phyloP scores from a whole-genome alignment of 768 basidiomycete genomes.

The Mycena venus region DNA sequence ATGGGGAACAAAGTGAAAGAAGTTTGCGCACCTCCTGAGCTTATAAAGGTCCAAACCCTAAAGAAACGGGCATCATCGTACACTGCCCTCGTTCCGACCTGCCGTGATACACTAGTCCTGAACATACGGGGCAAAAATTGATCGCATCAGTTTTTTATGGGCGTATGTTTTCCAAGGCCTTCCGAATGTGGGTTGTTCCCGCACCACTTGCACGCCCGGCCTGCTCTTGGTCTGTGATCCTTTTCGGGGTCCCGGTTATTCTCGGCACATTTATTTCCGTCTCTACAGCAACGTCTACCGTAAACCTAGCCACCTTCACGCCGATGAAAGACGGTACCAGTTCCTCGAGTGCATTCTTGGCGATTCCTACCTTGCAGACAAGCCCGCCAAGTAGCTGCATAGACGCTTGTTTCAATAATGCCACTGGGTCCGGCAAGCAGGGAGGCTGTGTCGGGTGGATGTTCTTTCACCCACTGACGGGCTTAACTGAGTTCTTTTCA shows the following conservation, averaged over 20 bases:
- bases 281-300: background rate
- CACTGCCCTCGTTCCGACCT: background rate
- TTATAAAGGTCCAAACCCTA: background rate
- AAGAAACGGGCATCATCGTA: background rate
- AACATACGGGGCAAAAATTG: background rate
- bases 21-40: too few relatives aligned
- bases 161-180: background rate
- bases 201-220: background rate
- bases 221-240: background rate
- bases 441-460: constrained; percentile 15
- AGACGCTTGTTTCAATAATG: constrained; percentile 29
- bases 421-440: constrained; percentile 19
- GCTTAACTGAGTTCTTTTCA: background rate
- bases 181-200: background rate
- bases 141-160: background rate
- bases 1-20: background rate
- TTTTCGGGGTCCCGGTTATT: background rate
- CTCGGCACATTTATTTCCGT: background rate
- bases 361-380: background rate
- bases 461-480: background rate
- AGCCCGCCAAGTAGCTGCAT: constrained; percentile 12
- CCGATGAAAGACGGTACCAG: background rate
- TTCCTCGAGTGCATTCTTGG: background rate
- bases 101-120: too few relatives aligned
- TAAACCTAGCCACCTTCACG: constrained; percentile 1